These are phyloP conservation scores for Candida adriatica DNA, from an alignment of 805 yeast genomes.

Conservation along the genomic window DNA sequence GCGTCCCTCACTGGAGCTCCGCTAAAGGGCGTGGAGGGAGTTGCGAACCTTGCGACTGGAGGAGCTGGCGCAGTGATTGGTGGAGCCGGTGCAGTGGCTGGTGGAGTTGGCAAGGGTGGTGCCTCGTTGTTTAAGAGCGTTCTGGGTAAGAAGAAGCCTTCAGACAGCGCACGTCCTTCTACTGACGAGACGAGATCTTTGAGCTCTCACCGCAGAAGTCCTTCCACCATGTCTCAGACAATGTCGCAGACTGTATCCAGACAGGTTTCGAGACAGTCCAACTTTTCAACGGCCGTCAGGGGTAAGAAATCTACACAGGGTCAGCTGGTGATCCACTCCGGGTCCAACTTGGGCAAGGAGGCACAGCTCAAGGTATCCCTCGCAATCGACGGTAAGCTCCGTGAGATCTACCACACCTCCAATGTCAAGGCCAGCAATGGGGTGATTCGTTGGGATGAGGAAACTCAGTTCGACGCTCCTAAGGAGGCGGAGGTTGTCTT, in stretches of 20 bases:
- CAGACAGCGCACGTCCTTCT: constrained; percentile 30
- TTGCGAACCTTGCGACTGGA: constrained; percentile 34
- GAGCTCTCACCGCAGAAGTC: constrained; percentile 1
- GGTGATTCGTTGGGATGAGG: constrained; percentile 50
- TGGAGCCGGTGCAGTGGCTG: constrained; percentile 34
- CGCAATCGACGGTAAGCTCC: constrained; percentile 37
- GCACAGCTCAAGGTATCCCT: constrained; percentile 49
- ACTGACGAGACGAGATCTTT: constrained; percentile 6
- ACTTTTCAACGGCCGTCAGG: constrained; percentile 15
- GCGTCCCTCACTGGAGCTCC: constrained; percentile 38
- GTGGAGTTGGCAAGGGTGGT: constrained; percentile 38
- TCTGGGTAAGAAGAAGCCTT: constrained; percentile 24
- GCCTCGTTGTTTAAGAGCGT: constrained; percentile 32
- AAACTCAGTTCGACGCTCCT: constrained; percentile 59
- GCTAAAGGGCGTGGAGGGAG: constrained; percentile 38
- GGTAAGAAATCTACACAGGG: constrained; percentile 32
- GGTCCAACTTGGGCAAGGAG: constrained; percentile 33
- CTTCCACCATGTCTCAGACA: constrained; percentile 8
- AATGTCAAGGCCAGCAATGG: constrained; percentile 44
- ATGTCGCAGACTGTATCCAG: constrained; percentile 11
- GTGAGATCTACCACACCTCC: constrained; percentile 62
- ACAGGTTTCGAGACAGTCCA: constrained; percentile 17
- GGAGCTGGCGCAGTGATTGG: constrained; percentile 34
- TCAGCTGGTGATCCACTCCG: constrained; percentile 43
- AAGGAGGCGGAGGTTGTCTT: constrained; percentile 54